Conservation (phyloP, 2,329 filamentous ascomycete species). For the Exophiala aquamarina region DNA sequence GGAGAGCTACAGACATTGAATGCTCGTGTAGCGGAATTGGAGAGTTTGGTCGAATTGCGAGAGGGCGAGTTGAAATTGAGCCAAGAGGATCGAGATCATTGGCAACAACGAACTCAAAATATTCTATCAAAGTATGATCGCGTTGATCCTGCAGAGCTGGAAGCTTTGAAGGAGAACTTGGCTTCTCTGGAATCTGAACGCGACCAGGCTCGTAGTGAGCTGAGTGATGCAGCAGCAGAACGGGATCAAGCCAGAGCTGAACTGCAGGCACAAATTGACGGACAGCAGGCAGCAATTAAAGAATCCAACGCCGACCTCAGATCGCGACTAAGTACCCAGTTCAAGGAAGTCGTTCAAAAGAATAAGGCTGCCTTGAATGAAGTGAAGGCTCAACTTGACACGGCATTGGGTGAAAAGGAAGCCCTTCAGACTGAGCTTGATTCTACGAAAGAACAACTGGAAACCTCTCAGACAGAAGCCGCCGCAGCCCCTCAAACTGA, state of each 20-base stretch:
- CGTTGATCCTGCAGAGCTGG: conserved; percentile 89
- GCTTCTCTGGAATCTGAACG: conserved; percentile 65
- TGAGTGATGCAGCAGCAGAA: conserved; percentile 51
- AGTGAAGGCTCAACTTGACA: conserved; percentile 49
- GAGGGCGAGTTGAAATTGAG: conserved; percentile 86
- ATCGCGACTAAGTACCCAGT: conserved; percentile 47
- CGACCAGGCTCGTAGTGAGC: conserved; percentile 61
- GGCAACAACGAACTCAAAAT: conserved; percentile 93
- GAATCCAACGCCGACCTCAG: conserved; percentile 51
- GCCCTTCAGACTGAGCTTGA: conserved; percentile 68
- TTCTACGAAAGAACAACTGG: conserved; percentile 62
- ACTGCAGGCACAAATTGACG: conserved; percentile 51
- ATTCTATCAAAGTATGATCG: conserved; percentile 96
- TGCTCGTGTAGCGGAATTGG: conserved; percentile 74
- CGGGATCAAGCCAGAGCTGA: conserved; percentile 37
- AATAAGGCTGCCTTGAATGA: conserved; percentile 63
- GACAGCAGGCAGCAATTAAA: conserved; percentile 49
- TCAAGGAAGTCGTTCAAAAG: conserved; percentile 60
- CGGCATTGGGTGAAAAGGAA: conserved; percentile 62
- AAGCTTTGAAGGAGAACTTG: conserved; percentile 80
- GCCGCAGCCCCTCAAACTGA: conserved; percentile 30
- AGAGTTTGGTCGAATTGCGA: conserved; percentile 76
- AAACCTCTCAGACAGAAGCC: conserved; percentile 55
- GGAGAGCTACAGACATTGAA: conserved; percentile 79
- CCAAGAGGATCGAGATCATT: conserved; percentile 87